Base-by-base conservation (phyloP, 2,329 filamentous ascomycete species). In the Fonsecaea erecta region DNA sequence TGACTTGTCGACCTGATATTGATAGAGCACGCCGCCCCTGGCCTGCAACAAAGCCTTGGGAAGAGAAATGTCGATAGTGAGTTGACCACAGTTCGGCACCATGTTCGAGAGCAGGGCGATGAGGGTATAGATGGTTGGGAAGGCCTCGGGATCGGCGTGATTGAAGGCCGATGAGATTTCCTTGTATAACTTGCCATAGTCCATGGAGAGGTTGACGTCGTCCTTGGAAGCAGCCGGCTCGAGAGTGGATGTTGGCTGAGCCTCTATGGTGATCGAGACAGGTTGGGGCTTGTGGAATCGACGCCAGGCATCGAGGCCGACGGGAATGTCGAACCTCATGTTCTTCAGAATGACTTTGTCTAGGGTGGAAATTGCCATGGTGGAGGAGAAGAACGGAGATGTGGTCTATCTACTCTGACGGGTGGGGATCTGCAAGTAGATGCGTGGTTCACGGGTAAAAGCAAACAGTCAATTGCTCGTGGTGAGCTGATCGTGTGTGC, bases 141-240 rank as follows among this genome's bases (percentile, higher is more conserved):
- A 61, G 55, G 53, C 54, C n/a, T 60, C 61, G 55, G 52, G 52
- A 34, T 60, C 54, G 7, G 48, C 35, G 12, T 51, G 24, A 12
- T 58, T 52, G 46, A 67, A 28, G 46, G 53, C 54, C 52, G 70
- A 65, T 43, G 77, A 74, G 43, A 82, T 70, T 8, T 74, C 76
- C 37, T 79, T 78, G 70, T 78, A 82, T 18, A 82, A 73, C 65
- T 79, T 80, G 37, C 81, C 80, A 71, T 83, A 83, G 68, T 81
- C 79, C 24, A 83, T 72, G 0, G 80, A 81, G 12, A 78, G 72
- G 12, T 75, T 77, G 61, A 82, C 78, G 65, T 82, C 76, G 62
- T 83, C 81, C 34, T 75, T 74, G 30, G 74, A 73, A 1, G 79
- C 79, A 7, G 81, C 78, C 1, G 75, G 74, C 35, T 80, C 75